Evolutionary conservation across 1,284 basidiomycete genomes (phyloP).

Genomic region (Gymnopus androsaceus): DNA sequence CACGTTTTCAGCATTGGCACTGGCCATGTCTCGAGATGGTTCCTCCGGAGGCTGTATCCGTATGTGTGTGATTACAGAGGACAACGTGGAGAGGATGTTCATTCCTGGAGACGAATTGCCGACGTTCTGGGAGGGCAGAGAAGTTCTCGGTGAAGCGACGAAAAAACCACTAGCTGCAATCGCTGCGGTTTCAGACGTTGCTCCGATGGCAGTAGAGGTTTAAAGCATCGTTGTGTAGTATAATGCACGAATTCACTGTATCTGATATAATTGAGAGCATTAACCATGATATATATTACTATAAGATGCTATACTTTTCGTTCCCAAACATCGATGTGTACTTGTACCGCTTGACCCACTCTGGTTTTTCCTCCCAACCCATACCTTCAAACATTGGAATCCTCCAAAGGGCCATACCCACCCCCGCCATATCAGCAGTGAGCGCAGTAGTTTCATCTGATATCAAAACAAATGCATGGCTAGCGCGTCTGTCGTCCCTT

Average conservation of each 20-base stretch:
- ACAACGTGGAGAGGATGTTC: constrained; percentile 89
- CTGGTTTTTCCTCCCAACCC: constrained; percentile 33
- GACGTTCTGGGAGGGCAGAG: constrained; percentile 82
- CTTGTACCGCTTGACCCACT: constrained; percentile 16
- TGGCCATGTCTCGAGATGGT: constrained; percentile 98
- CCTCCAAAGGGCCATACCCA: constrained; percentile 75
- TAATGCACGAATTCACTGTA: neutral
- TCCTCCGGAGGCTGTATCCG: constrained; percentile 97
- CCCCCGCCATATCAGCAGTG: constrained; percentile 59
- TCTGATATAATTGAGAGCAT: too few species aligned
- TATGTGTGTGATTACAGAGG: constrained; percentile 95
- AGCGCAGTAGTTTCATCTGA: constrained; percentile 49
- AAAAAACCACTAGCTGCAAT: constrained; percentile 31
- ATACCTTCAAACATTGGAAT: constrained; percentile 70
- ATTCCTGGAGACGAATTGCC: constrained; percentile 93
- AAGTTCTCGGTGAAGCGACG: constrained; percentile 53
- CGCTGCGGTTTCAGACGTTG: constrained; percentile 37
- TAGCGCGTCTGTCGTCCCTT: constrained; percentile 28
- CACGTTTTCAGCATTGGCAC: constrained; percentile 69
- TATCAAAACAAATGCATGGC: constrained; percentile 69
- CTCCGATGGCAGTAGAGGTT: constrained; percentile 70
- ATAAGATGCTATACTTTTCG: constrained; percentile 7
- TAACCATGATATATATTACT: too few species aligned
- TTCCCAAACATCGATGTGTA: constrained; percentile 7
- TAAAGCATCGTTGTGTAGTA: constrained; percentile 29